Percentiles rank a stretch among this genome's conserved stretches.
Evolutionary conservation across 2,329 filamentous ascomycete genomes (phyloP).

Genomic region (Aspergillus pseudoviridinutans): DNA sequence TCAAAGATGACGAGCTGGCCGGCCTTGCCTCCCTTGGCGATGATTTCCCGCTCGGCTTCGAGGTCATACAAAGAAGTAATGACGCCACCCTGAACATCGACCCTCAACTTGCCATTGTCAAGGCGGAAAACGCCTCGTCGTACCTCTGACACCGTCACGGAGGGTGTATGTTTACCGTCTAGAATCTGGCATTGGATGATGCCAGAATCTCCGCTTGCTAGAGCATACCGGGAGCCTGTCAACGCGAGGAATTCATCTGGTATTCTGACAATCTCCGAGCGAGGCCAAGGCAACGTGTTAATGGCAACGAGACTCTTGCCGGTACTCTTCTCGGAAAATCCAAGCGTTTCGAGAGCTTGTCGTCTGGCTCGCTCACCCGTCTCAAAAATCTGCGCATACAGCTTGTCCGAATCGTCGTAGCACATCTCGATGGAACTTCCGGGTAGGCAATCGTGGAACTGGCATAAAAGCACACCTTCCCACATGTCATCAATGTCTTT

Average conservation of each 20-base stretch:
- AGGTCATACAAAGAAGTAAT: slow-evolving; percentile 84
- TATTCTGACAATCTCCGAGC: slow-evolving; percentile 68
- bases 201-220: slow-evolving; percentile 48
- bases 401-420: slow-evolving; percentile 89
- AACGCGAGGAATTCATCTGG: slow-evolving; percentile 37
- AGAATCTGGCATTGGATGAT: slow-evolving; percentile 34
- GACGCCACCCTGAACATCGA: slow-evolving; percentile 68
- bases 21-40: slow-evolving; percentile 68
- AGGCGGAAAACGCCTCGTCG: slow-evolving; percentile 67
- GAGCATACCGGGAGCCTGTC: slow-evolving; percentile 33
- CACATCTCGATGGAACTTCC: slow-evolving; percentile 97
- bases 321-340: slow-evolving; percentile 49
- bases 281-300: slow-evolving; percentile 84
- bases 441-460: slow-evolving; percentile 96
- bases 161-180: slow-evolving; percentile 17
- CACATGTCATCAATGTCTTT: slow-evolving; percentile 93
- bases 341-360: slow-evolving; percentile 65
- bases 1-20: slow-evolving; percentile 95
- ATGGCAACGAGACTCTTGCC: slow-evolving; percentile 57
- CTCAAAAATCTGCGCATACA: slow-evolving; percentile 79
- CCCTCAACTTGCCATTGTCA: slow-evolving; percentile 69
- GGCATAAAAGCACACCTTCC: slow-evolving; percentile 86
- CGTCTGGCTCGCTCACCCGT: slow-evolving; percentile 69
- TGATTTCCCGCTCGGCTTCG: slow-evolving; percentile 67
- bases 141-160: slow-evolving; percentile 49